A percentile compares a stretch with the other conserved stretches of the same genome.
Conservation (phyloP, 352 stramenopile species). For the Elongisporangium undulatum region DNA sequence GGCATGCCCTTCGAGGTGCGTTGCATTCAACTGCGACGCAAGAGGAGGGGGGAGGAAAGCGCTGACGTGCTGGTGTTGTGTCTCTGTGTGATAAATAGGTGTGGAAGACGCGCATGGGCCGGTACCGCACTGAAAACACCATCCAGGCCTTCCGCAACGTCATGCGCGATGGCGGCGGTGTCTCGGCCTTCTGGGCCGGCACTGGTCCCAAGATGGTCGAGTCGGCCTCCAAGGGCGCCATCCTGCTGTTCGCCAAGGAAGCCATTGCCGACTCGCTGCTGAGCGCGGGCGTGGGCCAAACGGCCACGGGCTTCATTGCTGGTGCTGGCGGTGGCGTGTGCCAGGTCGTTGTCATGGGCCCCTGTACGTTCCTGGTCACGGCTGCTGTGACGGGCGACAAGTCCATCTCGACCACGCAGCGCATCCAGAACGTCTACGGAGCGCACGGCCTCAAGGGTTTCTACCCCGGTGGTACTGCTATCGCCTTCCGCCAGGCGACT, state of each 20-base stretch:
- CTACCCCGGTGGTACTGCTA: conserved; percentile 88
- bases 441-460: conserved; percentile 86
- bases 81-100: conserved; percentile 19
- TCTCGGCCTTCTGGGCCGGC: conserved; percentile 84
- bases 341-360: conserved; percentile 88
- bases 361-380: conserved; percentile 90
- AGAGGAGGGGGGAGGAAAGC: not conserved
- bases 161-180: conserved; percentile 78
- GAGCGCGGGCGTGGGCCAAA: conserved; percentile 56
- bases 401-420: conserved; percentile 81
- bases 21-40: not conserved
- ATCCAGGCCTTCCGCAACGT: conserved; percentile 85
- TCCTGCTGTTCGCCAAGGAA: conserved; percentile 89
- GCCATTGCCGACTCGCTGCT: conserved; percentile 81
- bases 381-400: conserved; percentile 88
- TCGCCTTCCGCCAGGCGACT: conserved; percentile 89
- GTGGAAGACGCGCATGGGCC: conserved; percentile 92
- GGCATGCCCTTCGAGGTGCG: conserved; percentile 86
- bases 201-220: conserved; percentile 91
- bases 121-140: conserved; percentile 81
- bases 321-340: conserved; percentile 83
- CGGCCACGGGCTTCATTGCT: conserved; percentile 70
- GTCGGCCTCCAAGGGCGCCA: conserved; percentile 86
- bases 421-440: conserved; percentile 82
- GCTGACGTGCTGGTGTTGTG: not conserved